Percentiles rank a stretch among this genome's conserved stretches.
These are phyloP conservation scores for Coffea eugenioides DNA, from an alignment of 257 asterid species.

Conservation along the genomic window DNA sequence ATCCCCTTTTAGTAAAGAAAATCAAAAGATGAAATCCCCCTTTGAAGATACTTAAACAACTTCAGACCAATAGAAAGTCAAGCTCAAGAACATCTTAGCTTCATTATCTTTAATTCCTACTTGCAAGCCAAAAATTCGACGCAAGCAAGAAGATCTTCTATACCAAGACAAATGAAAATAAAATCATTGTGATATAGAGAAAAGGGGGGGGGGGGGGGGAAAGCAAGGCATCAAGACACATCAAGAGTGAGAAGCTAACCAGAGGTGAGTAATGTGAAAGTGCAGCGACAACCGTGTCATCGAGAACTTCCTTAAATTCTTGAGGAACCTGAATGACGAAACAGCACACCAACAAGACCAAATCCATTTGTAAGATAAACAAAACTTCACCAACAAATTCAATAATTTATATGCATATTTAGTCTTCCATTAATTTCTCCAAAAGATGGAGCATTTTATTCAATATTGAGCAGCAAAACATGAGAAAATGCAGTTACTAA, in stretches of 20 bases:
- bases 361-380: neutral
- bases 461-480: neutral
- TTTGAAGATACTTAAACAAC: neutral
- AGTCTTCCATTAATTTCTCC: neutral
- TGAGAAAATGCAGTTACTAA: slow-evolving; percentile 5
- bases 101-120: neutral
- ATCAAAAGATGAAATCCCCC: neutral
- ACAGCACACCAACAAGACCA: neutral
- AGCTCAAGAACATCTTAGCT: neutral
- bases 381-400: slow-evolving; percentile 2
- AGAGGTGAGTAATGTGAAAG: slow-evolving; percentile 70
- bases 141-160: neutral
- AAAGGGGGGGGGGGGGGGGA: neutral
- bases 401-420: neutral
- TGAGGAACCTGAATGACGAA: slow-evolving; percentile 67
- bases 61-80: neutral
- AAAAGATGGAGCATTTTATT: neutral
- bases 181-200: neutral
- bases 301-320: slow-evolving; percentile 89
- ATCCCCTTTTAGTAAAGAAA: neutral
- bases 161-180: neutral
- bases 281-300: slow-evolving; percentile 83
- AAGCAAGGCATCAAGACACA: slow-evolving; percentile 11
- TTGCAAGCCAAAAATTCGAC: neutral
- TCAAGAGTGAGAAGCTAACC: slow-evolving; percentile 45